Evolutionary conservation across 169 alveolate genomes (phyloP).

Genomic region (Cystoisospora suis): DNA sequence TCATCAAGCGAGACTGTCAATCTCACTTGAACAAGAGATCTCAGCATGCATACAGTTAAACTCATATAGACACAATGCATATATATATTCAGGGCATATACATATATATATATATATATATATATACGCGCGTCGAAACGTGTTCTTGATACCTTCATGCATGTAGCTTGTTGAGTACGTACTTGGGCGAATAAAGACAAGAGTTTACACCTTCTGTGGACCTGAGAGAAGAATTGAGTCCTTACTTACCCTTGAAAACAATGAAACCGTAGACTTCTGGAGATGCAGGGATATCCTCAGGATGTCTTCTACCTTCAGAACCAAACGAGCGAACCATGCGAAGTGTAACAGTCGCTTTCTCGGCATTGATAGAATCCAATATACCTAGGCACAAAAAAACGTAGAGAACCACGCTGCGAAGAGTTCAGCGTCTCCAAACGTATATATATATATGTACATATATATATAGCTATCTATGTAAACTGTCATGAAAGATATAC

Average conservation of each 20-base stretch:
- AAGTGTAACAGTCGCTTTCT: conserved; percentile 83
- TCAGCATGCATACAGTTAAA: too few species aligned
- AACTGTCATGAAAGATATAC: background rate
- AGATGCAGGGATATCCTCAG: conserved; percentile 83
- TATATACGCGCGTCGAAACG: background rate
- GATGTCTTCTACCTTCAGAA: conserved; percentile 86
- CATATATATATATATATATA: background rate
- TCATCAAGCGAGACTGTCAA: too few species aligned
- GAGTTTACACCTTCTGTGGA: too few species aligned
- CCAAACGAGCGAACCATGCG: conserved; percentile 88
- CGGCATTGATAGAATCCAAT: conserved; percentile 84
- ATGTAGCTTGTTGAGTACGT: too few species aligned
- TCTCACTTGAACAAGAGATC: too few species aligned
- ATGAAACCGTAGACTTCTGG: conserved; percentile 80
- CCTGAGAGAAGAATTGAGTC: too few species aligned
- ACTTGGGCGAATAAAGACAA: too few species aligned
- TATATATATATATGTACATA: background rate
- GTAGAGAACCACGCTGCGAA: background rate
- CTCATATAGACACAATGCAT: too few species aligned
- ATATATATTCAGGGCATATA: too few species aligned
- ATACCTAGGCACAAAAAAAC: conserved; percentile 35
- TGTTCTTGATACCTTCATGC: too few species aligned
- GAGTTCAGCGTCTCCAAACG: background rate
- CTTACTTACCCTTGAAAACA: conserved; percentile 80
- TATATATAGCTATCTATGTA: background rate